Percentiles rank a stretch among this genome's conserved stretches.
Evolutionary conservation across 2,329 filamentous ascomycete genomes (phyloP).

Genomic region (Apiospora arundinis): DNA sequence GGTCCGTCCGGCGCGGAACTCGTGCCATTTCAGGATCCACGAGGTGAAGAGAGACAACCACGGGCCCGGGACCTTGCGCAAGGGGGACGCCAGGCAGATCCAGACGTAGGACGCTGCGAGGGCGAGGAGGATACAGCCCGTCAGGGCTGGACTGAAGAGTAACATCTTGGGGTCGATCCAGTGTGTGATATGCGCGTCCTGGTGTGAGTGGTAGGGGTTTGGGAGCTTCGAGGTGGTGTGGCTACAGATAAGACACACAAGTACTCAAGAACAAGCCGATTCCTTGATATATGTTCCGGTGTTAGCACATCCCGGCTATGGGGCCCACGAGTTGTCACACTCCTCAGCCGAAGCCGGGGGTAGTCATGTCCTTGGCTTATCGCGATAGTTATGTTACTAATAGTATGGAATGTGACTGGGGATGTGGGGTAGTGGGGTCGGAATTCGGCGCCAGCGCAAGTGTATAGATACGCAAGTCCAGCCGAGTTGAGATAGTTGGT

Average conservation of each 20-base stretch:
- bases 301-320: background rate
- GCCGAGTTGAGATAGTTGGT: too few relatives aligned
- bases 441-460: background rate
- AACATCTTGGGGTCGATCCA: background rate
- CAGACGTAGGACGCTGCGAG: constrained; percentile 31
- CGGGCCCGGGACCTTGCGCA: constrained; percentile 56
- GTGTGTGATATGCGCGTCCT: too few relatives aligned
- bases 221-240: background rate
- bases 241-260: background rate
- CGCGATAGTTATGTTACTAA: constrained; percentile 15
- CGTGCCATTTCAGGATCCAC: constrained; percentile 59
- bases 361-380: constrained; percentile 10
- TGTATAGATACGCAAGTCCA: background rate
- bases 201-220: too few relatives aligned
- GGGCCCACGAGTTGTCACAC: background rate
- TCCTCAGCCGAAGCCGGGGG: constrained; percentile 4
- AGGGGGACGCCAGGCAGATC: constrained; percentile 43
- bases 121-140: background rate
- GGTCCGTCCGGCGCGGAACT: constrained; percentile 59
- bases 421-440: constrained; percentile 9
- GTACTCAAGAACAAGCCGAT: background rate
- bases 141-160: background rate
- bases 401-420: background rate
- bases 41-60: constrained; percentile 55
- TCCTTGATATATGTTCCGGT: background rate